These are phyloP conservation scores for Globisporangium camurandrum DNA, from an alignment of 352 stramenopile genomes.

Conservation along the genomic window DNA sequence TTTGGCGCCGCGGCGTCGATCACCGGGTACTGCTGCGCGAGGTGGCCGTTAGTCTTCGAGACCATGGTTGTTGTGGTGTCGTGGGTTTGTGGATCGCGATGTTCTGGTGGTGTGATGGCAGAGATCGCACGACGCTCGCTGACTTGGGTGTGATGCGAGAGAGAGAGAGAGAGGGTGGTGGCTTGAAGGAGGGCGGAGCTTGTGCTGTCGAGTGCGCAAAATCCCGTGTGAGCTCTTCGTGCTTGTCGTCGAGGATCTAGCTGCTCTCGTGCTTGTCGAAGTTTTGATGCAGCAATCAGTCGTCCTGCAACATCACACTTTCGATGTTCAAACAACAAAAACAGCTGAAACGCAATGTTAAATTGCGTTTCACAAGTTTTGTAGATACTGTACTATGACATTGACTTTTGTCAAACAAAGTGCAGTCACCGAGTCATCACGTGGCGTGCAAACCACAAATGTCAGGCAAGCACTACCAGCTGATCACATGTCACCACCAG, in stretches of 20 bases:
- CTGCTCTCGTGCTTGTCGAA: neutral
- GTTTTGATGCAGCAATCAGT: too few relatives aligned
- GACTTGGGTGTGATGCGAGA: too few relatives aligned
- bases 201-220: too few relatives aligned
- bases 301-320: neutral
- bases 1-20: conserved; percentile 36
- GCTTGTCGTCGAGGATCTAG: neutral
- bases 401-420: neutral
- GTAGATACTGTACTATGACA: neutral
- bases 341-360: conserved; percentile 7
- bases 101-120: neutral
- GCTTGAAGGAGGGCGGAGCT: too few relatives aligned
- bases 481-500: neutral
- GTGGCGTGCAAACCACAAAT: conserved; percentile 3
- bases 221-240: too few relatives aligned
- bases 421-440: conserved; percentile 3
- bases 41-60: too few relatives aligned
- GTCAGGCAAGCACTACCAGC: neutral
- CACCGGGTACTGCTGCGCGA: conserved; percentile 15
- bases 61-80: neutral
- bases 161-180: too few relatives aligned
- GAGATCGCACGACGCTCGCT: too few relatives aligned
- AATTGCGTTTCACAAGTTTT: conserved; percentile 8
- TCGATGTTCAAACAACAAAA: neutral
- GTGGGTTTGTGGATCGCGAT: neutral